A percentile compares a stretch with the other conserved stretches of the same genome.
Evolutionary conservation across 352 stramenopile species (phyloP).

Genomic region (Pythium aristosporum): DNA sequence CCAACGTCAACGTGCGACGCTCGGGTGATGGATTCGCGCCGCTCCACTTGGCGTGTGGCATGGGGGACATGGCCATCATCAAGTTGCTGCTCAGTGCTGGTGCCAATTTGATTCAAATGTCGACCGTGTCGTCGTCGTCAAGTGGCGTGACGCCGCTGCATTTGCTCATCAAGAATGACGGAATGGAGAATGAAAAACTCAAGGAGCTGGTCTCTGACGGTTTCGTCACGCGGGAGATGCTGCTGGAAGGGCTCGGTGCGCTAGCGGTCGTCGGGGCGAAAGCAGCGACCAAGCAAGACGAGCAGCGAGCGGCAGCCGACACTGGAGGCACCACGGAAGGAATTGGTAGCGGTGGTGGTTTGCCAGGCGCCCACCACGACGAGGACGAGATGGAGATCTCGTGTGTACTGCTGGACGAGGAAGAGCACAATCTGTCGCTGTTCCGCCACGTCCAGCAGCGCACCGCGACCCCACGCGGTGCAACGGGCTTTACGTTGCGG

Average conservation of each 20-base stretch:
- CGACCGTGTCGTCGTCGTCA: conserved; percentile 36
- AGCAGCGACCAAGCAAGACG: conserved; percentile 8
- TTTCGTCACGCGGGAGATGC: conserved; percentile 43
- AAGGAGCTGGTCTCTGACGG: conserved; percentile 40
- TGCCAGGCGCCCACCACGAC: conserved; percentile 3
- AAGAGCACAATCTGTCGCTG: conserved; percentile 50
- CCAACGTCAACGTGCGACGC: conserved; percentile 57
- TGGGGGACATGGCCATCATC: conserved; percentile 49
- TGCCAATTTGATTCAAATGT: conserved; percentile 51
- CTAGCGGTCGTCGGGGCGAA: conserved; percentile 4
- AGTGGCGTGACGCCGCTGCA: conserved; percentile 50
- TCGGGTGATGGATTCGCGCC: conserved; percentile 66
- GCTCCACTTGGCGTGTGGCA: conserved; percentile 61
- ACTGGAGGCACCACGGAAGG: not conserved
- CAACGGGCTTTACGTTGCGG: conserved; percentile 27
- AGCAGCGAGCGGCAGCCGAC: not conserved
- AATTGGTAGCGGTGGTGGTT: not conserved
- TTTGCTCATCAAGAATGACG: conserved; percentile 52
- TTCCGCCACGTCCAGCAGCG: conserved; percentile 42
- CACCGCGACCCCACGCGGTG: conserved; percentile 11
- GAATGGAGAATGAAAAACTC: conserved; percentile 42
- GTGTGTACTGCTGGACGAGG: conserved; percentile 54
- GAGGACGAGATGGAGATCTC: conserved; percentile 25
- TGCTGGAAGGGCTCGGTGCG: conserved; percentile 35
- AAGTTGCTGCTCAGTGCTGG: conserved; percentile 49